Evolutionary conservation across 169 alveolate species (phyloP).

Genomic region (Perkinsus marinus): DNA sequence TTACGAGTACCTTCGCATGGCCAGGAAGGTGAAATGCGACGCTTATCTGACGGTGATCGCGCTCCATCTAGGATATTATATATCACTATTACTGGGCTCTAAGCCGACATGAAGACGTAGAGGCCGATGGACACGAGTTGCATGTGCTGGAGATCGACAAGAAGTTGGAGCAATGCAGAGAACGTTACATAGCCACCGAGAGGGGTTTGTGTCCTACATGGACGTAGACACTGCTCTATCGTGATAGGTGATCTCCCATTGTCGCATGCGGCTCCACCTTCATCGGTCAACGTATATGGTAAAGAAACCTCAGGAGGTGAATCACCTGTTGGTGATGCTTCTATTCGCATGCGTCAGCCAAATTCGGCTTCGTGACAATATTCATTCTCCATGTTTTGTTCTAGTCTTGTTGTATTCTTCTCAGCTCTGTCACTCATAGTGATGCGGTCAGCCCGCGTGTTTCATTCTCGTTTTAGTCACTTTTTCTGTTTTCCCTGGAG

Average conservation of each 20-base stretch:
- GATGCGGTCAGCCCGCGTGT: too few relatives aligned
- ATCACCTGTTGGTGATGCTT: background rate
- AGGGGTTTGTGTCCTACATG: background rate
- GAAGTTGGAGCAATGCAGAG: background rate
- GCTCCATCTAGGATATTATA: background rate
- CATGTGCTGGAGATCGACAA: background rate
- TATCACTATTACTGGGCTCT: background rate
- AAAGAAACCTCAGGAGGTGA: background rate
- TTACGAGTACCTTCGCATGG: background rate
- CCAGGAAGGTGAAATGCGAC: background rate
- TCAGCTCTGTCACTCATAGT: too few relatives aligned
- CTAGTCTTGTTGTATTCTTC: too few relatives aligned
- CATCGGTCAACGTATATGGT: background rate
- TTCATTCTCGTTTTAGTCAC: background rate
- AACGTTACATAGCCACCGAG: background rate
- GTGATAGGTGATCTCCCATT: background rate
- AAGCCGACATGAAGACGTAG: background rate
- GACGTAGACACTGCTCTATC: background rate
- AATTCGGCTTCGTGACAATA: background rate
- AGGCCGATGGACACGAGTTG: background rate
- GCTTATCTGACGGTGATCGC: background rate
- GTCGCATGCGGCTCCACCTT: background rate
- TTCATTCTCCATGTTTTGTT: background rate
- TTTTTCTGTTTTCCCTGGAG: conserved; percentile 6
- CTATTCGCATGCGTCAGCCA: background rate